These are phyloP conservation scores for Taiwanofungus camphoratus DNA, from an alignment of 1,284 basidiomycete genomes.

Conservation along the genomic window DNA sequence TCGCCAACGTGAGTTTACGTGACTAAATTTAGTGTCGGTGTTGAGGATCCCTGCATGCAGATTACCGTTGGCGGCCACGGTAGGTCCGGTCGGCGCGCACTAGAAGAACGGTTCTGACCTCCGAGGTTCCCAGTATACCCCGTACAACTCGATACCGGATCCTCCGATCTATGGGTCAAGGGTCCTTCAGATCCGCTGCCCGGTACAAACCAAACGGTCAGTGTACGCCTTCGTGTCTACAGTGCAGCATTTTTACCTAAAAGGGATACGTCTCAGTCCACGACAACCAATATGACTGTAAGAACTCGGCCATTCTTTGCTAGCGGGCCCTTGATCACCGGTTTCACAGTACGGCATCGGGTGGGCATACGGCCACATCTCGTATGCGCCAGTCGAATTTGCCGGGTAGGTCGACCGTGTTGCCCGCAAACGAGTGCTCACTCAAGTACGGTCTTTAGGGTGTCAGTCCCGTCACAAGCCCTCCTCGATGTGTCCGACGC, in stretches of 20 bases:
- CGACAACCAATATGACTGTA: constrained; percentile 56
- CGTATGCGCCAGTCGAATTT: constrained; percentile 57
- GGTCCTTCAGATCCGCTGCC: constrained; percentile 46
- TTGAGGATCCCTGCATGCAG: constrained; percentile 30
- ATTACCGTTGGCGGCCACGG: constrained; percentile 56
- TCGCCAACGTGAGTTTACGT: constrained; percentile 55
- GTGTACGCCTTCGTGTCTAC: constrained; percentile 16
- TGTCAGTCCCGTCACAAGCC: constrained; percentile 59
- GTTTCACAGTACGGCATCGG: constrained; percentile 66
- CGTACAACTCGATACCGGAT: constrained; percentile 77
- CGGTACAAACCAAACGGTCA: constrained; percentile 46
- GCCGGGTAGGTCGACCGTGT: constrained; percentile 50
- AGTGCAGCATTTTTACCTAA: not conserved
- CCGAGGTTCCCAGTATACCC: constrained; percentile 42
- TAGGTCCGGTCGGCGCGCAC: constrained; percentile 29
- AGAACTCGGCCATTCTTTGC: constrained; percentile 16
- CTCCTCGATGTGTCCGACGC: constrained; percentile 57
- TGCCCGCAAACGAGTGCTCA: not conserved
- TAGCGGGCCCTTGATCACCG: constrained; percentile 1
- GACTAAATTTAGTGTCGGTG: not conserved
- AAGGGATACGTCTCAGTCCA: constrained; percentile 27
- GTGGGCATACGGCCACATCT: constrained; percentile 61
- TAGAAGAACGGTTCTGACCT: not conserved
- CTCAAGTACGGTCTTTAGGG: constrained; percentile 33
- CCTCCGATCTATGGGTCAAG: constrained; percentile 76